These are phyloP conservation scores for Quercus ilex DNA, from an alignment of 306 rosid genomes.

Conservation along the genomic window DNA sequence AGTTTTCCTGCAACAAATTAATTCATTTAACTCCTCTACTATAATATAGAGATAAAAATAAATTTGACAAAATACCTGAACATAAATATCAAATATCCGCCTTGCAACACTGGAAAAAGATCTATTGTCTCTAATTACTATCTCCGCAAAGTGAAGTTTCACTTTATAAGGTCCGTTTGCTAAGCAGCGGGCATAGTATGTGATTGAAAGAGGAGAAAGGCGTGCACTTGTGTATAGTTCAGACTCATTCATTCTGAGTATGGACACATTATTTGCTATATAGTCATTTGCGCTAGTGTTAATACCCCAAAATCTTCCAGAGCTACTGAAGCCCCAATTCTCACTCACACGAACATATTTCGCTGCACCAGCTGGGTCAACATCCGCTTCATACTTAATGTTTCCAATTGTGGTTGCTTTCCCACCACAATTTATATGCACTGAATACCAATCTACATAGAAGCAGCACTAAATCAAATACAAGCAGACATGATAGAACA, in stretches of 20 bases:
- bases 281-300: no score
- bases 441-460: no score
- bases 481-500: no score
- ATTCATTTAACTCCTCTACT: constrained; percentile 7
- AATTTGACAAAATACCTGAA: constrained; percentile 43
- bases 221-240: no score
- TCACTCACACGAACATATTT: constrained; percentile 16
- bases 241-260: no score
- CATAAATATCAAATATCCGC: constrained; percentile 58
- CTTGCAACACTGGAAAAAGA: constrained; percentile 42
- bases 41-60: background rate
- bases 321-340: constrained; percentile 17
- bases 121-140: constrained; percentile 1
- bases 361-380: constrained; percentile 46
- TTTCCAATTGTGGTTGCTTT: no score
- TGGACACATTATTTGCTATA: no score
- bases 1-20: constrained; percentile 33
- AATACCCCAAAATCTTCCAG: no score
- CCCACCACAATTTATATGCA: no score
- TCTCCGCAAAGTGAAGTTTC: constrained; percentile 56
- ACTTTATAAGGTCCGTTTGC: constrained; percentile 57
- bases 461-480: no score
- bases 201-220: no score
- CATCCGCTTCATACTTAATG: constrained; percentile 29
- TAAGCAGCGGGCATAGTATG: constrained; percentile 56